A percentile compares a stretch with the other conserved stretches of the same genome.
These are phyloP conservation scores for Daedalea quercina DNA, from an alignment of 768 basidiomycete genomes.

Conservation along the genomic window DNA sequence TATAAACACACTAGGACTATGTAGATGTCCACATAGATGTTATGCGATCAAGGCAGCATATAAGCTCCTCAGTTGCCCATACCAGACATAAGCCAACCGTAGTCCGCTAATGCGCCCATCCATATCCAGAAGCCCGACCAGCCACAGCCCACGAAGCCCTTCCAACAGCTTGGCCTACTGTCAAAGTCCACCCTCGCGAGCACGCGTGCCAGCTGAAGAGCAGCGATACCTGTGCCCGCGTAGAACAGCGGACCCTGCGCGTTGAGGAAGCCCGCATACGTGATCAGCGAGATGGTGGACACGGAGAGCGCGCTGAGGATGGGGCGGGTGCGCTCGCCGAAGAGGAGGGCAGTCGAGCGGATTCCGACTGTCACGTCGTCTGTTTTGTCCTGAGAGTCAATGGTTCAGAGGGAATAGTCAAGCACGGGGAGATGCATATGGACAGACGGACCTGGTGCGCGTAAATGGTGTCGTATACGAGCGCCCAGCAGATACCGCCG, in stretches of 20 bases:
- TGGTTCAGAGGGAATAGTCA: neutral
- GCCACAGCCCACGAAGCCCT: conserved; percentile 81
- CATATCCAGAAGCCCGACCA: conserved; percentile 86
- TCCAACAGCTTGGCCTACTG: conserved; percentile 76
- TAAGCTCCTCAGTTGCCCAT: neutral
- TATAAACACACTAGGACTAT: no score
- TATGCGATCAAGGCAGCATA: no score
- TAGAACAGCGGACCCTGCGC: conserved; percentile 75
- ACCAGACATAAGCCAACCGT: conserved; percentile 26
- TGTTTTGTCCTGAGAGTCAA: conserved; percentile 66
- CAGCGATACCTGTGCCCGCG: conserved; percentile 66
- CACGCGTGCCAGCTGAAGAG: conserved; percentile 72
- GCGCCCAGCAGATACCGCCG: conserved; percentile 87
- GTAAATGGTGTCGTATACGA: conserved; percentile 97
- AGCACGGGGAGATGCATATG: neutral
- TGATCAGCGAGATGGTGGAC: conserved; percentile 65
- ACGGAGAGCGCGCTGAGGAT: conserved; percentile 71
- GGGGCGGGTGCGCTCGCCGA: conserved; percentile 68
- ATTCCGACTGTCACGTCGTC: conserved; percentile 89
- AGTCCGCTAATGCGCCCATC: conserved; percentile 75
- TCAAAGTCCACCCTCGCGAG: conserved; percentile 73
- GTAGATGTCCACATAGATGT: no score
- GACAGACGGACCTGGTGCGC: conserved; percentile 74
- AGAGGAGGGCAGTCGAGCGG: conserved; percentile 90
- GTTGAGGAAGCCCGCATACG: conserved; percentile 77